Evolutionary conservation across 1,139 yeast species (phyloP), one percentile per base, ranked within the genome.

Genomic region (Taphrina pruni): DNA sequence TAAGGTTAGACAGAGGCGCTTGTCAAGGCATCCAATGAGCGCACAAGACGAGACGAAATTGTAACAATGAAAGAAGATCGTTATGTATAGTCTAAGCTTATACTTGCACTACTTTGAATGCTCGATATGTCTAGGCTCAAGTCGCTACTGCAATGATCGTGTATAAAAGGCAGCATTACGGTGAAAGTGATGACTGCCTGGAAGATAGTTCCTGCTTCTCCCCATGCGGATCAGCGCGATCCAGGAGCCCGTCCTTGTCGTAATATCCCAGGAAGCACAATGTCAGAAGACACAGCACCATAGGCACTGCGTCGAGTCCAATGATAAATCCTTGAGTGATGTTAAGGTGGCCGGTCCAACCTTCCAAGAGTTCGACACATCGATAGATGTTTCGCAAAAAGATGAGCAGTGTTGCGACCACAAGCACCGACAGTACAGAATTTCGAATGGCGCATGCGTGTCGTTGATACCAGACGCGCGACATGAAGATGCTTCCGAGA

Each of bases 341-440:
- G 70, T 90, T 87, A 73, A 92, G 81, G 72, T 82, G 84, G 0
- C 97, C 96, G 5, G 75, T 67, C 86, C 92, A 92, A n/a, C 97
- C 97, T 75, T 88, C 86, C 2, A 88, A 81, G 71, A 92, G 82
- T 77, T 93, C 97, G 32, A 87, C 85, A 69, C 90, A 87, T 79
- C 97, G 85, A 78, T 90, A 93, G 52, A 89, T 81, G 77, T 95
- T 89, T 78, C 97, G 85, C 67, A 86, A 83, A 74, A 85, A 89
- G 56, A 91, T 83, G 12, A 85, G 83, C 11, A 87, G 38, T 1
- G 88, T 87, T 0, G 89, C 82, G 4, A 52, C 32, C 26, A 54
- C 21, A 2, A 55, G 21, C 7, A 35, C 39, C 11, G 21, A 14
- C 17, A 66, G 43, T 6, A 58, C 46, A 11, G 55, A 43, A 21